A percentile compares a stretch with the other conserved stretches of the same genome.
Conservation (phyloP, 371 early-diverging fungal species). For the Rhizopus stolonifer region DNA sequence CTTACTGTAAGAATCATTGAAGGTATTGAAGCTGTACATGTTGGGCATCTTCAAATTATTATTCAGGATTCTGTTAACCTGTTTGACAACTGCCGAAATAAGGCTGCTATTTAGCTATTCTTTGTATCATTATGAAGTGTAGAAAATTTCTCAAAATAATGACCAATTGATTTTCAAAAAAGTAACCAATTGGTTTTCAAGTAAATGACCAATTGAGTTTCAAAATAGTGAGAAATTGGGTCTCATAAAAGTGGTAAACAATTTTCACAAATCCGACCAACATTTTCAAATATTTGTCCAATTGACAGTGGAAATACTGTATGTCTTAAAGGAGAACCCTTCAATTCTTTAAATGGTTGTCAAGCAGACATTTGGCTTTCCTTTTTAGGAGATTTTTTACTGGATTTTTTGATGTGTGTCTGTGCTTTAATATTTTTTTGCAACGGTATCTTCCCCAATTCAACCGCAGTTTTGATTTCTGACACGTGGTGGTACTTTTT, state of each 20-base stretch:
- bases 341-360: not conserved
- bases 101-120: not conserved
- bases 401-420: not conserved
- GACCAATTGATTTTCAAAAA: no score
- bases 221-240: no score
- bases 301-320: no score
- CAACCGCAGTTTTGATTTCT: not conserved
- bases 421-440: not conserved
- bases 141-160: no score
- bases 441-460: not conserved
- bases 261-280: no score
- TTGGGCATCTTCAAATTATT: slow-evolving; percentile 11
- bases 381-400: not conserved
- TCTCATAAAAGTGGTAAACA: no score
- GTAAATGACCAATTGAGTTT: no score
- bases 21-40: slow-evolving; percentile 12
- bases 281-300: no score
- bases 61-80: slow-evolving; percentile 16
- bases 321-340: not conserved
- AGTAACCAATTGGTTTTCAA: no score
- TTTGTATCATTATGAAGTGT: no score
- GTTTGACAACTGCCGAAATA: slow-evolving; percentile 5
- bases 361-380: not conserved
- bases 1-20: slow-evolving; percentile 17
- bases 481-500: not conserved